These are phyloP conservation scores for Allium sativum DNA, from an alignment of 106 monocot species.

Conservation along the genomic window DNA sequence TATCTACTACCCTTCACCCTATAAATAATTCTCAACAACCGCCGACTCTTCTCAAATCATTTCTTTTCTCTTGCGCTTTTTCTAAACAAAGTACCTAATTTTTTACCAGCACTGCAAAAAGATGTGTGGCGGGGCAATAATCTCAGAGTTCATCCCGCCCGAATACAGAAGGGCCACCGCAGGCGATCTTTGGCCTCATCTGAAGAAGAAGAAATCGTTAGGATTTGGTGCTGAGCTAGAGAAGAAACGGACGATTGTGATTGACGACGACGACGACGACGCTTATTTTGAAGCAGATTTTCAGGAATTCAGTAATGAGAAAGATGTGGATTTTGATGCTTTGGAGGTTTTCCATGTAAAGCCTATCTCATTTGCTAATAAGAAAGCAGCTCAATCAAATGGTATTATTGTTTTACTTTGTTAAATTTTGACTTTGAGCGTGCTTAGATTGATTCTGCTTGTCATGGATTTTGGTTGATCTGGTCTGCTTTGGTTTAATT, in stretches of 20 bases:
- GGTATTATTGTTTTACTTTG: slow-evolving; percentile 6
- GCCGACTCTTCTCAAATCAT: no score
- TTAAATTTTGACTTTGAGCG: slow-evolving; percentile 8
- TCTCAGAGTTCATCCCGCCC: slow-evolving; percentile 20
- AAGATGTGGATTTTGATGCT: slow-evolving; percentile 4
- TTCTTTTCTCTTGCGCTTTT: no score
- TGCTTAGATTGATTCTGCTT: not conserved
- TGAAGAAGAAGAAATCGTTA: slow-evolving; percentile 5
- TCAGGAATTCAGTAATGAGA: slow-evolving; percentile 18
- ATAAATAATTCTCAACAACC: no score
- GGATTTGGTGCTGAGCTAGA: not conserved
- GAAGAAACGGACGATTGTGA: slow-evolving; percentile 1
- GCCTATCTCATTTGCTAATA: slow-evolving; percentile 13
- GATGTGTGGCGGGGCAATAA: slow-evolving; percentile 33
- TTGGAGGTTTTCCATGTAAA: slow-evolving; percentile 6
- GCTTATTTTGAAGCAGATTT: slow-evolving; percentile 22
- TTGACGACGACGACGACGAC: slow-evolving; percentile 9
- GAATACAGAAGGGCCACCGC: slow-evolving; percentile 7
- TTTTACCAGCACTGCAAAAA: not conserved
- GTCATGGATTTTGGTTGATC: slow-evolving; percentile 6
- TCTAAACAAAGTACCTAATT: no score
- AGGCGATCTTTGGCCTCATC: slow-evolving; percentile 15
- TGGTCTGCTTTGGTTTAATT: not conserved
- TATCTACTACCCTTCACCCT: no score
- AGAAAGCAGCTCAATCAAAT: not conserved